A percentile compares a stretch with the other conserved stretches of the same genome.
phyloP scores from a whole-genome alignment of 139 green algal genomes.

The Coelastrella sp. region DNA sequence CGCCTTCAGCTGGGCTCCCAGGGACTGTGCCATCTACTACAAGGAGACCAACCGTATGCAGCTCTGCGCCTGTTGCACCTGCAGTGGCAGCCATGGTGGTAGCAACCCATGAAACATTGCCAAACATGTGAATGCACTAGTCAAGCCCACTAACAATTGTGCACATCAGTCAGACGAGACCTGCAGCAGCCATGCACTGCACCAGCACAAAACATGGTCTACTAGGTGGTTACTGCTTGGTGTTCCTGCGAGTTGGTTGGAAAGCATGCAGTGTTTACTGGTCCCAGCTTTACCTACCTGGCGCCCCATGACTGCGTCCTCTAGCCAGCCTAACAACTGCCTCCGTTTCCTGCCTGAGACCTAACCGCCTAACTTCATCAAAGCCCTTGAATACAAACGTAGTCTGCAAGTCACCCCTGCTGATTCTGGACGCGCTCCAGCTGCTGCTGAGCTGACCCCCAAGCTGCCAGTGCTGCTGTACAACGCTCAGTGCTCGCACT shows the following conservation, averaged over 20 bases:
- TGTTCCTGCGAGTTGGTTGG: too few relatives aligned
- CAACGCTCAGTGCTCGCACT: slow-evolving; percentile 78
- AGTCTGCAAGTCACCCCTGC: slow-evolving; percentile 80
- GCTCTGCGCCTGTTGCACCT: neutral
- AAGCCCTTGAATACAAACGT: slow-evolving; percentile 95
- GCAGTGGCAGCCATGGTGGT: neutral
- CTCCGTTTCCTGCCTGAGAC: slow-evolving; percentile 84
- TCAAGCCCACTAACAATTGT: too few relatives aligned
- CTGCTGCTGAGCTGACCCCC: neutral
- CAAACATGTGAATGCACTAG: too few relatives aligned
- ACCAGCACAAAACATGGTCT: too few relatives aligned
- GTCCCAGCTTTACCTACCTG: slow-evolving; percentile 40
- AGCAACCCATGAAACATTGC: too few relatives aligned
- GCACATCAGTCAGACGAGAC: too few relatives aligned
- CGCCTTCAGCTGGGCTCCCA: slow-evolving; percentile 74
- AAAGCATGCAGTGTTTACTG: too few relatives aligned
- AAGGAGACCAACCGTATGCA: slow-evolving; percentile 85
- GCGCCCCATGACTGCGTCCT: slow-evolving; percentile 44
- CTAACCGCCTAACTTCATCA: slow-evolving; percentile 91
- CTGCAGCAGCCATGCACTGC: too few relatives aligned
- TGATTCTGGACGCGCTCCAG: slow-evolving; percentile 66
- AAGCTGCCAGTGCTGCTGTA: slow-evolving; percentile 34
- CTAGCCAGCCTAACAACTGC: slow-evolving; percentile 63
- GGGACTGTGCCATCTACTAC: slow-evolving; percentile 91
- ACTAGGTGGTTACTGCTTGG: too few relatives aligned